Base-by-base conservation (phyloP, 2,329 filamentous ascomycete genomes). In the Fusarium piperis region DNA sequence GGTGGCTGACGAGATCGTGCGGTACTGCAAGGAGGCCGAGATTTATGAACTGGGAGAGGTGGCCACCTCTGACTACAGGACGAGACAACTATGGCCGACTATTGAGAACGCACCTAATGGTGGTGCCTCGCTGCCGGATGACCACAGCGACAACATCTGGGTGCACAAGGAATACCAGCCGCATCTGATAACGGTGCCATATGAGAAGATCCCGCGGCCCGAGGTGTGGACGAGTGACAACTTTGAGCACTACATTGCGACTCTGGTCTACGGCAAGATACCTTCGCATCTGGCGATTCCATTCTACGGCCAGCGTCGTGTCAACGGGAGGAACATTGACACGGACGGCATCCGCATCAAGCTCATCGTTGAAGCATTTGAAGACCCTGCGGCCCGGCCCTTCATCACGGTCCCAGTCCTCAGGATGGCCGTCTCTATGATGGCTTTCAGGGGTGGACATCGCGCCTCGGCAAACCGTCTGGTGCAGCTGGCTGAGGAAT, bases 401-500 rank as follows among this genome's bases (percentile, higher is more conserved):
- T 80, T 76, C 51, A 78, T 86, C 16, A 84, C 85, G 0, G 76
- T 77, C 7, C 67, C 80, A 0, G 79, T 83, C 2, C 77, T 87
- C 57, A 86, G 85, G 68, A 76, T 81, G 71, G 85, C 85, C 6
- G 77, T 88, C 39, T 77, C 76, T 0, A 86, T 82, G 72, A 82
- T 86, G 67, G 75, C 76, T 4, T 76, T 75, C 28, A 76, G 73
- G 33, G 81, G 79, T 23, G 81, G 81, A 11, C 79, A 83, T 63
- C 75, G 77, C 39, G 78, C 80, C 7, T 68, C 66, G 9, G 81
- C 80, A 8, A 77, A 79, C 32, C 70, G 64, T 3, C 78, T 88
- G 6, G 79, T 86, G 57, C 74, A 74, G 4, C 71, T 79, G n/a
- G 80, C 82, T 30, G 79, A 82, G 53, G 70, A 78, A 41, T 72